Evolutionary conservation across 768 basidiomycete genomes (phyloP).

Genomic region (Leccinellum luteum): DNA sequence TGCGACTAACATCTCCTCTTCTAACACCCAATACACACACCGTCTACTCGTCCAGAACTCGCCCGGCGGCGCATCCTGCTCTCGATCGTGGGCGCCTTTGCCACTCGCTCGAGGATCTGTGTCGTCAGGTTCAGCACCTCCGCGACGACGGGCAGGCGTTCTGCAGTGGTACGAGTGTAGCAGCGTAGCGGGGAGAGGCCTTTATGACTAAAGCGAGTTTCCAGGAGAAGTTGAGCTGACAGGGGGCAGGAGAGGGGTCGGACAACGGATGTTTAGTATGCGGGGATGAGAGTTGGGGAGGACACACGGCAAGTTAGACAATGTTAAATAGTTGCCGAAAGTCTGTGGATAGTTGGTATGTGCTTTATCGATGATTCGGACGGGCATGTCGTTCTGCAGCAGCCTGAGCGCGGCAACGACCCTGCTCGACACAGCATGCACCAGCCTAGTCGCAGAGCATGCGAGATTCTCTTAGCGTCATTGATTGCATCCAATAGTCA

Average conservation of each 20-base stretch:
- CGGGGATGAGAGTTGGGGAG: no score
- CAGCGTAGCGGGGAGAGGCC: conserved; percentile 30
- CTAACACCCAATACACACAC: no score
- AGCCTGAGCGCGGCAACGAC: conserved; percentile 33
- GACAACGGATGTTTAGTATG: no score
- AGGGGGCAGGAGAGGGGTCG: no score
- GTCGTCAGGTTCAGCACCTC: conserved; percentile 44
- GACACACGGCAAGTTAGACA: no score
- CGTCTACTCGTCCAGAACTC: no score
- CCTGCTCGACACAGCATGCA: conserved; percentile 27
- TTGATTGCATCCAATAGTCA: neutral
- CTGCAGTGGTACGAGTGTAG: conserved; percentile 42
- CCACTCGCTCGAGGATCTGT: conserved; percentile 11
- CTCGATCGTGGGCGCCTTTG: neutral
- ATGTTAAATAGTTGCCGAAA: no score
- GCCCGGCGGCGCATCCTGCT: conserved; percentile 8
- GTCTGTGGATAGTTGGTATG: conserved; percentile 16
- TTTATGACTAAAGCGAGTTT: conserved; percentile 44
- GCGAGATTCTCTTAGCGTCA: neutral
- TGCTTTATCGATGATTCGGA: conserved; percentile 52
- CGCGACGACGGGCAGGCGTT: conserved; percentile 45
- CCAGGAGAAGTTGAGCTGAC: conserved; percentile 45
- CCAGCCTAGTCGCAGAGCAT: conserved; percentile 18
- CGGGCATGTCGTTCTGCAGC: conserved; percentile 43
- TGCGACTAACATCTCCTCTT: no score